Base-by-base conservation (phyloP, 2,329 filamentous ascomycete species). In the Hymenoscyphus albidus region DNA sequence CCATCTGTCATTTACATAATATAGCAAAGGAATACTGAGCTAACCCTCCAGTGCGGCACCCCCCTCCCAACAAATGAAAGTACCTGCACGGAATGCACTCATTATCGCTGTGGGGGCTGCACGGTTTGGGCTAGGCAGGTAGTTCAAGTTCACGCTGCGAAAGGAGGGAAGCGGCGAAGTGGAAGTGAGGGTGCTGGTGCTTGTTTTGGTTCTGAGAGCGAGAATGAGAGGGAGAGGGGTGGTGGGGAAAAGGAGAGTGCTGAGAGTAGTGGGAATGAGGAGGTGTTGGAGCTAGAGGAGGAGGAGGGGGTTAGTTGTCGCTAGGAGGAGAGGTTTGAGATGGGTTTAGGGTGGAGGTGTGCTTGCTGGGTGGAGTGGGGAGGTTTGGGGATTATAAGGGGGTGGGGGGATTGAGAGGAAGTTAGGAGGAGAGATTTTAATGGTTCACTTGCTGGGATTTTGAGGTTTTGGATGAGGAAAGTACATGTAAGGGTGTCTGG, bases 91-190 rank as follows among this genome's bases (percentile, higher is more conserved):
- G 31, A 59, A 13, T 65, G 64, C 39, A 61, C 27, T 12, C 64
- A 65, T 58, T 10, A 10, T 13, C 32, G 58, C 5, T 65, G 64
- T 22, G 18, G n/a, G 16, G 31, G 39, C 1, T 65, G 64, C 44
- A 48, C 58, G 13, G 48, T 63, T 16, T 65, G 61, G 61, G 51
- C 38, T 63, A 39, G 64, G 12, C 64, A 63, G 31, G 27, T 65
- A 22, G 22, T 22, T 22, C 22, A 22, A 22, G 22, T 22, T 22
- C 22, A 22, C 22, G 22, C 1, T 22, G 22, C 22, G n/a, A 40
- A 32, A 22, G 62, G 54, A 18, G 54, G 54, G 54, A 35, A 32
- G 22, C 12, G 54, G 22, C 5, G 22, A 4, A 27, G 22, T 56
- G 18, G 18, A 31, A 12, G 27, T 31, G 22, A 12, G 5, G 22